phyloP scores from a whole-genome alignment of 2,329 filamentous ascomycete genomes.

The Berkeleyomyces rouxiae region DNA sequence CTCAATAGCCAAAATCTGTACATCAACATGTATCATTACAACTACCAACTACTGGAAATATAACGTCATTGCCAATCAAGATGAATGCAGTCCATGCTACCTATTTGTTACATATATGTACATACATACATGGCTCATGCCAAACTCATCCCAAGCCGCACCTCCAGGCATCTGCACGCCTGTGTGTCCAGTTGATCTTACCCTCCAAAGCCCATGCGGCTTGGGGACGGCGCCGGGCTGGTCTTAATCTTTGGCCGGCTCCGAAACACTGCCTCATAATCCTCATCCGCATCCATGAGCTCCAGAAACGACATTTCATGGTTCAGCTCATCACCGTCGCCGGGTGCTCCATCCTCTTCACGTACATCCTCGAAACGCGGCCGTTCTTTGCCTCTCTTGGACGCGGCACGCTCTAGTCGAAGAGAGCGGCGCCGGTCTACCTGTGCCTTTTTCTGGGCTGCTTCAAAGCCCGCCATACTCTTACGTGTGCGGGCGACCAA shows the following conservation, averaged over 20 bases:
- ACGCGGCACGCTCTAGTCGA: constrained; percentile 2
- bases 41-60: not conserved
- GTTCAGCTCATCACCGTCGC: constrained; percentile 14
- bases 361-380: constrained; percentile 23
- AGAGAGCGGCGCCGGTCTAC: constrained; percentile 35
- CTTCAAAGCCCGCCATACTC: constrained; percentile 47
- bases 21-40: constrained; percentile 11
- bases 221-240: constrained; percentile 47
- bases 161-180: not conserved
- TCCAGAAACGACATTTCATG: constrained; percentile 41
- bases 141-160: not conserved
- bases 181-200: not conserved
- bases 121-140: not conserved
- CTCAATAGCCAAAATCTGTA: not conserved
- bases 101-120: not conserved
- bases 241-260: constrained; percentile 64
- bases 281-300: constrained; percentile 49
- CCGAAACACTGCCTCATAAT: constrained; percentile 72
- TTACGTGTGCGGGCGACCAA: constrained; percentile 40
- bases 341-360: constrained; percentile 23
- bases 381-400: constrained; percentile 22
- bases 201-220: constrained; percentile 7
- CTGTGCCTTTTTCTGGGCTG: constrained; percentile 43
- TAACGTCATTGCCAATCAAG: not conserved
- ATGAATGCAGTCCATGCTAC: not conserved